Evolutionary conservation across 495 filamentous ascomycete species (phyloP).

Genomic region (Neurospora sp.): DNA sequence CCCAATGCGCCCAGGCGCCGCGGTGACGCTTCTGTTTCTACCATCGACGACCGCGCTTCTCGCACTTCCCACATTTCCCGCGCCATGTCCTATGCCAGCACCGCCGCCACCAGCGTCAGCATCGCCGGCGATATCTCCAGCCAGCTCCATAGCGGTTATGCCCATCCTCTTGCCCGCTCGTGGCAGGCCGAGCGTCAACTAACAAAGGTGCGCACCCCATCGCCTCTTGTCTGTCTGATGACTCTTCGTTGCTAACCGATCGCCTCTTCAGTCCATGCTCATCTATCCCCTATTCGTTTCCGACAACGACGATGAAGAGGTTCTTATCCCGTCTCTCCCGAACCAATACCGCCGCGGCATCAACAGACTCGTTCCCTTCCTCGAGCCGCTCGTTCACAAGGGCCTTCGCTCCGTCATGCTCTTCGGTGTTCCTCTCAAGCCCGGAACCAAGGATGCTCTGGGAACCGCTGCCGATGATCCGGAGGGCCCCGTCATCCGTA

Average conservation of each 20-base stretch:
- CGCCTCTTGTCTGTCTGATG: not conserved
- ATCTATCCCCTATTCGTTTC: conserved; percentile 97
- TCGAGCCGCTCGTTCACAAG: conserved; percentile 75
- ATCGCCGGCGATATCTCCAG: conserved; percentile 87
- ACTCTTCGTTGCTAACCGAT: conserved; percentile 5
- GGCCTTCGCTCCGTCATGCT: conserved; percentile 87
- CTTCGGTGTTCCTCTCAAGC: conserved; percentile 80
- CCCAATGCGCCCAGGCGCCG: conserved; percentile 34
- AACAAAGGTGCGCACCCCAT: conserved; percentile 60
- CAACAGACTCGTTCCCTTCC: conserved; percentile 74
- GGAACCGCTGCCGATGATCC: conserved; percentile 93
- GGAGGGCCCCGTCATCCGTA: conserved; percentile 76
- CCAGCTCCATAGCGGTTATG: conserved; percentile 91
- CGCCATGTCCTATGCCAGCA: conserved; percentile 72
- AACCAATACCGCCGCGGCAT: conserved; percentile 78
- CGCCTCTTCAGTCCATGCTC: conserved; percentile 68
- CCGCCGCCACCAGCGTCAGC: conserved; percentile 86
- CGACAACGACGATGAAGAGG: conserved; percentile 86
- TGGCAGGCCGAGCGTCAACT: conserved; percentile 97
- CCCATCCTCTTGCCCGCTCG: conserved; percentile 76
- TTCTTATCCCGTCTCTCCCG: conserved; percentile 78
- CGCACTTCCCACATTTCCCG: conserved; percentile 56
- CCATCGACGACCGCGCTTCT: conserved; percentile 45
- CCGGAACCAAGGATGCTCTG: conserved; percentile 75
- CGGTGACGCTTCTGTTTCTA: conserved; percentile 38